Percentiles rank a stretch among this genome's conserved stretches.
phyloP scores from a whole-genome alignment of 1,139 yeast genomes.

The Pneumocystis wakefieldiae region DNA sequence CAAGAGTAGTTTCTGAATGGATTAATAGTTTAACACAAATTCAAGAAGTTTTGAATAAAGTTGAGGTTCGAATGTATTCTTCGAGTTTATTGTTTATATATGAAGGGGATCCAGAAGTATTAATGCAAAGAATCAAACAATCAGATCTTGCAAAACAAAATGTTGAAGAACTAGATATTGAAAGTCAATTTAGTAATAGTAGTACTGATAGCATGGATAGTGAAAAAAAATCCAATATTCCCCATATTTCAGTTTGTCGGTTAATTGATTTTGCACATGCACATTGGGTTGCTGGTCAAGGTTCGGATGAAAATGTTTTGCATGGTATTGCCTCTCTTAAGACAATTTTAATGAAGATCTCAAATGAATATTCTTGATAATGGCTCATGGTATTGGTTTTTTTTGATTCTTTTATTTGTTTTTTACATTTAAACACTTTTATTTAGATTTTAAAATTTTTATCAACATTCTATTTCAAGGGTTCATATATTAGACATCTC shows the following conservation, averaged over 20 bases:
- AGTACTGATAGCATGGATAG: not conserved
- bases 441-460: not conserved
- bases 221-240: not conserved
- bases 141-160: conserved; percentile 16
- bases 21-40: conserved; percentile 46
- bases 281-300: conserved; percentile 42
- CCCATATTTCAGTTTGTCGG: conserved; percentile 15
- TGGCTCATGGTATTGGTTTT: not conserved
- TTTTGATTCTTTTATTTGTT: not conserved
- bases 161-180: not conserved
- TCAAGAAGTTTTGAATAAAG: conserved; percentile 44
- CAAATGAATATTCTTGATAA: not conserved
- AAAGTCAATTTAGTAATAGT: not conserved
- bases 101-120: conserved; percentile 43
- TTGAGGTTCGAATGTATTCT: conserved; percentile 54
- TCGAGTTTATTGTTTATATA: conserved; percentile 60
- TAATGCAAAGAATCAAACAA: conserved; percentile 21
- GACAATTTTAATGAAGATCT: not conserved
- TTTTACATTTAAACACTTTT: not conserved
- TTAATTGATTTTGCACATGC: conserved; percentile 90
- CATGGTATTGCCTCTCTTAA: conserved; percentile 29
- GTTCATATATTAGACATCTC: conserved; percentile 7
- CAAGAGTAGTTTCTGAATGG: conserved; percentile 31
- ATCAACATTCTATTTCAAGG: not conserved
- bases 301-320: conserved; percentile 56